Evolutionary conservation across 257 asterid species (phyloP), one percentile per base, ranked within the genome.

Genomic region (Rubia yunnanensis): DNA sequence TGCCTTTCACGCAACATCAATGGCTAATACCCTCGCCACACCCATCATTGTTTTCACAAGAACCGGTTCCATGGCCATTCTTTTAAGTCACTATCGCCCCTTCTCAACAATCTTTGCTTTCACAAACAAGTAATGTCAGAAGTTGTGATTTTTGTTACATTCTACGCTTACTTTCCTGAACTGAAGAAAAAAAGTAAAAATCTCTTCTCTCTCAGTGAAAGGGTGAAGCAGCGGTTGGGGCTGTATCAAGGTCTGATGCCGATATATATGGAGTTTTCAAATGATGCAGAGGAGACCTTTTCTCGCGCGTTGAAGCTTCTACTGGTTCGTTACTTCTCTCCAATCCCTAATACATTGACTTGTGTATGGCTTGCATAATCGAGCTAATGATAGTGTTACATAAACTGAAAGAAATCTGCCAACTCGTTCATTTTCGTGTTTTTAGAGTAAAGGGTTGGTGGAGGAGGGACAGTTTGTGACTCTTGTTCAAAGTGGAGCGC

Each of bases 401-500:
- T 3, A 3, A 38, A 2, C 10, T 56, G 23, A 3, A 9, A 27
- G 7, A 59, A 38, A 41, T 63, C 24, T 57, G 64, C 4, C 36
- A 55, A 27, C 44, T 8, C 28, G 52, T 65, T 13, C 60, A 26
- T 65, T 67, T 31, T 4, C n/a, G 64, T 46, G 49, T 9, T 65
- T 20, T 53, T 78, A 94, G 99, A 76, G 67, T 26, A 88, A 90
- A 82, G 80, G 83, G 66, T 75, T 86, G 74, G 83, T 94, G 78
- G 73, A 64, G 66, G 89, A 83, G 76, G 99, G 94, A 28, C 95
- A 94, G 72, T 76, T 54, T 63, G 96, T 94, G 38, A 94, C 99
- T 39, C 94, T 94, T 36, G 99, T 90, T 59, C 99, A 94, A 81
- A 94, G 99, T 64, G 99, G 99, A 68, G 92, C 96, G 11, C 99